Conservation (phyloP, 164 flowering plant genomes). For the Brasenia schreberi region DNA sequence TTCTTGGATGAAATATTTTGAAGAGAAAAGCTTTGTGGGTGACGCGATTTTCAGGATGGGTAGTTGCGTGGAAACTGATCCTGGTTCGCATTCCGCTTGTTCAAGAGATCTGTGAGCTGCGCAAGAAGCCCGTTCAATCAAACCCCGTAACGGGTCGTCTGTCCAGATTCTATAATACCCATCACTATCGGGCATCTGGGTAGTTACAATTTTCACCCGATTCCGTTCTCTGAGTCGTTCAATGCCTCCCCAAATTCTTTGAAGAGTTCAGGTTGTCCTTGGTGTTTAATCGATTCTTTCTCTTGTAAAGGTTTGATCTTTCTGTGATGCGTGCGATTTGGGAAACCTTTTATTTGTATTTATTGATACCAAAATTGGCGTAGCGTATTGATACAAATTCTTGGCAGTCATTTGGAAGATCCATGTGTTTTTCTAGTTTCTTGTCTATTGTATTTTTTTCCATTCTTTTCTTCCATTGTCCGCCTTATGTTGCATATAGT, state of each 20-base stretch:
- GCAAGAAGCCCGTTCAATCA: constrained; percentile 37
- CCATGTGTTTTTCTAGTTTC: too few relatives aligned
- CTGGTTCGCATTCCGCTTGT: constrained; percentile 83
- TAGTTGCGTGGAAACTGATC: constrained; percentile 79
- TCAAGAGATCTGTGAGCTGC: constrained; percentile 70
- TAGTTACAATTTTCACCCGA: constrained; percentile 6
- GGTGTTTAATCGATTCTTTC: neutral
- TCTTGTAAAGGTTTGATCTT: too few relatives aligned
- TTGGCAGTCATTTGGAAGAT: too few relatives aligned
- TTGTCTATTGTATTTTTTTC: too few relatives aligned
- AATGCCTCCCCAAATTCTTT: neutral
- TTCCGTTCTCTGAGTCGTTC: neutral
- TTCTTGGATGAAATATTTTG: neutral
- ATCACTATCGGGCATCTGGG: constrained; percentile 15
- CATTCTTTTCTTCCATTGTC: too few relatives aligned
- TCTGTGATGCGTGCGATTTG: too few relatives aligned
- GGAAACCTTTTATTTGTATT: too few relatives aligned
- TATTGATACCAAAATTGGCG: too few relatives aligned
- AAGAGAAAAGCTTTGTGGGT: neutral
- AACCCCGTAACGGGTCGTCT: constrained; percentile 46
- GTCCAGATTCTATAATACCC: constrained; percentile 30
- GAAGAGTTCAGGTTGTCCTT: neutral
- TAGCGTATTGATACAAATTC: too few relatives aligned
- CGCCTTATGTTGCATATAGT: too few relatives aligned
- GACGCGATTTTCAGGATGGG: constrained; percentile 45